Base-by-base conservation (phyloP, 768 basidiomycete species). In the Pleurotus sapidus region DNA sequence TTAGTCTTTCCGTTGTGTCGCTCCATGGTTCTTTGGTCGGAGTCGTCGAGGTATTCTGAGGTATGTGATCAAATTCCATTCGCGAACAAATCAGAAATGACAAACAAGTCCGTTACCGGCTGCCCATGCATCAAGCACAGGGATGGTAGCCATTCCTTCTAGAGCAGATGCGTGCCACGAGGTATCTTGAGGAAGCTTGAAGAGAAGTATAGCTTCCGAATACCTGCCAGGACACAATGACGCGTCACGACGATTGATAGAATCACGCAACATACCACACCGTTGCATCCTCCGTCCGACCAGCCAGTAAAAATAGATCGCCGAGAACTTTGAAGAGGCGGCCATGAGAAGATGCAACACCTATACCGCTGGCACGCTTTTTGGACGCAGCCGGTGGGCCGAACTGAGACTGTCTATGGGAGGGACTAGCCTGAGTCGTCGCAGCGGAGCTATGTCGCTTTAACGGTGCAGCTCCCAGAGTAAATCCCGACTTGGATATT, bases 121-220 rank as follows among this genome's bases (percentile, higher is more conserved):
- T 23, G 87, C 79, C 93, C 94, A 98, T 6, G 89, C 87, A 58
- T 96, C 93, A 17, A 97, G 77, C 9, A 96, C 77, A 7, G 84
- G 78, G 25, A 89, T 77, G 2, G 89, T 90, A 1, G 89, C 91
- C 63, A 95, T 70, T 3, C 93, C 93, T 74, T 99, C 97, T 46
- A 93, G 74, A 0, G 88, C 86, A 11, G 89, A 86, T 0, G 93
- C 96, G 68, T 95, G 89, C 96, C 96, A 99, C 24, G 90, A 77
- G 20, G 82, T 72, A 69, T 98, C 96, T 56, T 85, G 83, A 6
- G 84, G 79, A 1, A 77, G 76, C 69, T 88, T 91, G 63, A 93
- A 86, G n/a, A 91, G 68, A 30, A 80, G 80, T 15, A 93, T 72
- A 11, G 94, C 89, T 74, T 98, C 95, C 53, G 84, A 82, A 70